Evolutionary conservation across 257 asterid species (phyloP), one percentile per base, ranked within the genome.

Genomic region (Plantago ovata): DNA sequence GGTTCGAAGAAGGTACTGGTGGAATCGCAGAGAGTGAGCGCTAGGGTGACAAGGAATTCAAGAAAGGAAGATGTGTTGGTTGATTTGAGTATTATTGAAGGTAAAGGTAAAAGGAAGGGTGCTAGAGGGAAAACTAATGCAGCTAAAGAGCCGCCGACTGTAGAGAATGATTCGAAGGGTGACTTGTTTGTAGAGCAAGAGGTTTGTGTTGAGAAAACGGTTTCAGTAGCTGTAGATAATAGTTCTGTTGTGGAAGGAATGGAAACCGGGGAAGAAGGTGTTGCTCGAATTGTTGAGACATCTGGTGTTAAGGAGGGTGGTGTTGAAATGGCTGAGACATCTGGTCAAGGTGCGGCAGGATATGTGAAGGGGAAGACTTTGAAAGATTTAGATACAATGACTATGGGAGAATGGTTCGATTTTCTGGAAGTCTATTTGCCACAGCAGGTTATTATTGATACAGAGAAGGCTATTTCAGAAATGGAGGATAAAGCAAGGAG

Each of bases 371-470:
- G 45, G 19, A 60, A 50, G 39, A 13, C 40, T 24, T 69, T 49
- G 69, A 64, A 28, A 14, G 81, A 74, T 66, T 66, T 85, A 65
- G 84, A 83, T 73, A 81, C 67, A 38, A 85, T 84, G 94, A 82
- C 78, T 6, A 54, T 85, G 4, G 84, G 94, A 21, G 84, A 81
- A 45, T 88, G 94, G 94, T 60, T 86, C 22, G 87, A 81, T 18
- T 74, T 60, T 60, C 62, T 85, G 79, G 91, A 82, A 42, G 78
- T 44, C 44, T 43, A 38, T 66, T 69, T 80, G 54, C 87, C 91
- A 14, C 72, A 85, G 59, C 94, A 84, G 58, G 84, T 79, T 61
- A 53, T 80, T n/a, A 86, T 76, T 20, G 72, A 53, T 18, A 77
- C 95, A 2, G 94, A 88, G 68, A 78, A 62, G 67, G 66, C 80